Conservation (phyloP, 75 land plant species). For the Larix kaempferi region DNA sequence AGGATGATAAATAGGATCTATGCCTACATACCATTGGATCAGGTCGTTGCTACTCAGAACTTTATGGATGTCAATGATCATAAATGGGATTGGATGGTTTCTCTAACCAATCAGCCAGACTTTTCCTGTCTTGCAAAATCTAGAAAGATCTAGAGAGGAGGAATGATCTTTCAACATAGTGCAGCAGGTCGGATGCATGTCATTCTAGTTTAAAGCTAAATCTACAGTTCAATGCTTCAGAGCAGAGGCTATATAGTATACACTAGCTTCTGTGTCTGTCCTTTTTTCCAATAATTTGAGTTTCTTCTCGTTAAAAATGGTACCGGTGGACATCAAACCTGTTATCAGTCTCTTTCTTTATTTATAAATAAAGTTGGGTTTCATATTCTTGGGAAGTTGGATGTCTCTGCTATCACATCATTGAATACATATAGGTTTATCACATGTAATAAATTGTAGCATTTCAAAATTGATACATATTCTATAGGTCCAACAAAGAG, state of each 20-base stretch:
- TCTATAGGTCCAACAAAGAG: no score
- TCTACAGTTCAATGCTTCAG: neutral
- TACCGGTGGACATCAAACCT: no score
- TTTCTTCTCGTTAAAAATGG: neutral
- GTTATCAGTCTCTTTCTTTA: no score
- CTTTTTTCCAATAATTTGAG: neutral
- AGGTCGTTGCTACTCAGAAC: conserved; percentile 51
- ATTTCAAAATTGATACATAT: no score
- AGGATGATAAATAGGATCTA: conserved; percentile 72
- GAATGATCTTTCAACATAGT: neutral
- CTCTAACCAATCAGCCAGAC: conserved; percentile 79
- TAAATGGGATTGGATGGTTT: conserved; percentile 85
- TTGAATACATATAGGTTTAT: no score
- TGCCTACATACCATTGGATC: conserved; percentile 63
- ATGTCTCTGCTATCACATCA: no score
- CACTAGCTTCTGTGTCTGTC: neutral
- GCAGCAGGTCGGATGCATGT: neutral
- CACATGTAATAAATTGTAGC: no score
- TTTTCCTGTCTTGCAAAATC: conserved; percentile 17
- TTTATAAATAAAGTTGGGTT: no score
- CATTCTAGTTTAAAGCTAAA: neutral
- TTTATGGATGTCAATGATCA: conserved; percentile 60
- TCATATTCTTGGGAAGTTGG: no score
- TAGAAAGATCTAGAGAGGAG: neutral
- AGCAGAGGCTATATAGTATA: neutral